Conservation (phyloP, 2,329 filamentous ascomycete genomes). For the Cercospora sp. region DNA sequence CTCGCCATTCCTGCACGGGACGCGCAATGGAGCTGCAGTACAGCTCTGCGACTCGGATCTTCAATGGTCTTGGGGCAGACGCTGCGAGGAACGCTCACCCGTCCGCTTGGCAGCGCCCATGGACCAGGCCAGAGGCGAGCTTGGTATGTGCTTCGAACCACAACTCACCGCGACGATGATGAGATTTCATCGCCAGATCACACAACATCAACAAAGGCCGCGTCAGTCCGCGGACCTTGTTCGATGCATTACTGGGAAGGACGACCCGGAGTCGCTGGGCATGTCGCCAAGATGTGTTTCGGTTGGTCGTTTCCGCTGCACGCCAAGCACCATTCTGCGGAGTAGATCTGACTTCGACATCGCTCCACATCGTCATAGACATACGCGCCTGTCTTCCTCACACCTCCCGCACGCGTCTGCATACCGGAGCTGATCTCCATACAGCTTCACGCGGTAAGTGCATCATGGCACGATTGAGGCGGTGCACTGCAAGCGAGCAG, state of each 20-base stretch:
- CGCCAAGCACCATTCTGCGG: slow-evolving; percentile 17
- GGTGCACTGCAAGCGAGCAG: slow-evolving; percentile 1
- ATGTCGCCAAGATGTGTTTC: slow-evolving; percentile 12
- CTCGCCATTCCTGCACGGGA: neutral
- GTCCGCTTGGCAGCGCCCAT: neutral
- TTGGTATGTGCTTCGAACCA: neutral
- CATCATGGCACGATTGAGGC: neutral
- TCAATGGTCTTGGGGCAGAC: neutral
- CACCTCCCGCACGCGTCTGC: slow-evolving; percentile 1
- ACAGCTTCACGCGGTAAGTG: neutral
- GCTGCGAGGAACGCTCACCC: neutral
- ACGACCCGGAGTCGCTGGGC: slow-evolving; percentile 11
- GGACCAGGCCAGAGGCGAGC: neutral
- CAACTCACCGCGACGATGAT: neutral
- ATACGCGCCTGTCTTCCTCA: slow-evolving; percentile 3
- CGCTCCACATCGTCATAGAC: slow-evolving; percentile 18
- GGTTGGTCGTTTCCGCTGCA: slow-evolving; percentile 9
- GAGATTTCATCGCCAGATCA: neutral
- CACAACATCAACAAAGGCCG: slow-evolving; percentile 8
- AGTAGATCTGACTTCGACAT: slow-evolving; percentile 18
- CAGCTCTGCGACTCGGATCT: neutral
- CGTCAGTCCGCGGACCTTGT: slow-evolving; percentile 16
- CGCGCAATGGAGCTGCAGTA: neutral
- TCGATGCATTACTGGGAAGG: slow-evolving; percentile 1
- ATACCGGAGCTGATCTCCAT: neutral